Base-by-base conservation (phyloP, 2,329 filamentous ascomycete genomes). In the Cladosporium sp. region DNA sequence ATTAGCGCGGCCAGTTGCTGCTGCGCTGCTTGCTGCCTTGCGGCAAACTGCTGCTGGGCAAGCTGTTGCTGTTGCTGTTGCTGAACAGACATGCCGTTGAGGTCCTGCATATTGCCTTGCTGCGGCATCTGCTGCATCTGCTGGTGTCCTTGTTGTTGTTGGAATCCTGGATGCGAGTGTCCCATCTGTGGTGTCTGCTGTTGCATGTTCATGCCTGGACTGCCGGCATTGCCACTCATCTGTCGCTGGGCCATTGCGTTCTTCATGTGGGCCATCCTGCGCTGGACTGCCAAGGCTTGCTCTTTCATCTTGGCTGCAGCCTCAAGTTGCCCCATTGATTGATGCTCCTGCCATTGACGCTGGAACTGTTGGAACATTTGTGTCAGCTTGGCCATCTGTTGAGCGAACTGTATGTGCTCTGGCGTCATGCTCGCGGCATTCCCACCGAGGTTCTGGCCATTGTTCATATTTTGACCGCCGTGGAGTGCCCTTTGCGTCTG, bases 101-200 rank as follows among this genome's bases (percentile, higher is more conserved):
- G n/a, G 11, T 46, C 52, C 28, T 56, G 50, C 62, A 57, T 67
- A 37, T 62, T 68, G 23, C 75, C 74, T 37, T 78, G 69, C n/a
- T 72, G 66, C 64, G 75, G 72, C 40, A 76, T 73, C 52, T 76
- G 74, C 68, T 74, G 69, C 56, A 71, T 69, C 1, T 74, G 76
- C 56, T 75, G 69, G 46, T 75, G 74, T 16, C 65, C 26, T 57
- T 69, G 68, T 28, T 65, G 63, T 29, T 60, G 56, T 18, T 66
- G 64, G 29, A 61, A 64, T 18, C 46, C 61, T 52, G 70, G 72
- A 46, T 68, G 73, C 66, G 71, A 73, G 60, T 71, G 75, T 75
- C 33, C 77, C 58, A 52, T 46, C 53, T 66, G 64, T 2, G 58
- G 55, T 11, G 58, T 62, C 16, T 33, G 21, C 28, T 66, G 64